Evolutionary conservation across 148 eudicot genomes (phyloP), one percentile per base, ranked within the genome.

Genomic region (Fagopyrum tataricum): DNA sequence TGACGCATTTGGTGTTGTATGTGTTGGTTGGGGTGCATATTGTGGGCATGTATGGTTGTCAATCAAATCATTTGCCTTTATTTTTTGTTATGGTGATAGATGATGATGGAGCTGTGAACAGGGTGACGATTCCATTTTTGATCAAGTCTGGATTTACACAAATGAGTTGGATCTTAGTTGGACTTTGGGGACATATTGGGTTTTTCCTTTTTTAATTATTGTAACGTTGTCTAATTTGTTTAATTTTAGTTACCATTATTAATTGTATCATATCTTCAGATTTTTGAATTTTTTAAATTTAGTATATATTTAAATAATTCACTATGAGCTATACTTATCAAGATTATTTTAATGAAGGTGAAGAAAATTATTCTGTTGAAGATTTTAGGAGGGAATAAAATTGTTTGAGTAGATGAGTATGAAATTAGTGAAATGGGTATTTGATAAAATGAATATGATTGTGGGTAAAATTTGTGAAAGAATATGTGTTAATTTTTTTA

Each of bases 21-120:
- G 69, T 31, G 44, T 64, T 64, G 43, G 69, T 64, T 31, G 20
- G 44, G 69, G 20, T 64, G 69, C 69, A 31, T 31, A 31, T 64
- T 64, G 69, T 64, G 69, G 69, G 69, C 14, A 64, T 39, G 43
- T 39, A 64, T 64, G 42, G 69, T 20, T 64, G 69, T 64, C 40
- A 14, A 64, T 31, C 39, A 15, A 37, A 7, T 64, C 31, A 56
- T 37, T 37, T 15, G 44, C 43, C 31, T 61, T 61, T 1, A 3
- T 14, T 61, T 64, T 64, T 43, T 24, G 69, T 39, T 64, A 14
- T 1, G 69, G 20, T 6, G 69, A 26, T 31, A 64, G 69, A 64
- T 64, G 18, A 64, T 37, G 18, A 64, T 18, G 69, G 43, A 64
- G 69, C 69, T 37, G 69, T 42, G 69, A 39, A 64, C 69, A 64